phyloP scores from a whole-genome alignment of 148 eudicot species.

The Dysphania ambrosioides region DNA sequence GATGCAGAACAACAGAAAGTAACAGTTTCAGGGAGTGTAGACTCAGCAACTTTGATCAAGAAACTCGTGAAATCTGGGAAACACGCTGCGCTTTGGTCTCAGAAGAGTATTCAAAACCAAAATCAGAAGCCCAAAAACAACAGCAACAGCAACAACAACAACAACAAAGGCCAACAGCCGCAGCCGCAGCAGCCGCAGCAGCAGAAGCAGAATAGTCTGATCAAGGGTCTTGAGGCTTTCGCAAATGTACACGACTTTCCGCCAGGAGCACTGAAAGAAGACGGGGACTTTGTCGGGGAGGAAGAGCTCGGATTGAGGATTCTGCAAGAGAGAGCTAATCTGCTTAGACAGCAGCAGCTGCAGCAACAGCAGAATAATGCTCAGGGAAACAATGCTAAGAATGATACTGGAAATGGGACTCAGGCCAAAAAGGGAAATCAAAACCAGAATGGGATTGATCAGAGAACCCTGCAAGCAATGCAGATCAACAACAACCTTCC shows the following conservation, averaged over 20 bases:
- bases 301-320: too few relatives aligned
- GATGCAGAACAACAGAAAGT: conserved; percentile 69
- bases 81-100: conserved; percentile 70
- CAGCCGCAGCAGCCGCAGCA: conserved; percentile 22
- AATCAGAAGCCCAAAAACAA: conserved; percentile 39
- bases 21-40: conserved; percentile 62
- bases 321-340: conserved; percentile 31
- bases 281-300: too few relatives aligned
- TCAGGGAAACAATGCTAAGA: conserved; percentile 34
- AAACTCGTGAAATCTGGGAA: conserved; percentile 53
- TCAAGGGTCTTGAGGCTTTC: conserved; percentile 32
- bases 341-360: conserved; percentile 31
- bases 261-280: too few relatives aligned
- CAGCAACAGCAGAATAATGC: conserved; percentile 36
- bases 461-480: conserved; percentile 35
- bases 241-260: conserved; percentile 33
- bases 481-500: conserved; percentile 38
- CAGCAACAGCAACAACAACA: conserved; percentile 38
- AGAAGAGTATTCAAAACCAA: conserved; percentile 40
- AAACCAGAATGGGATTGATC: conserved; percentile 48
- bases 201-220: conserved; percentile 23
- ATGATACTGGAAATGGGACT: too few relatives aligned
- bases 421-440: too few relatives aligned
- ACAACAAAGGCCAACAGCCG: conserved; percentile 33
- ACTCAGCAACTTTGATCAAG: conserved; percentile 55